Evolutionary conservation across 1,284 basidiomycete genomes (phyloP), one percentile per base, ranked within the genome.

Genomic region (Cryptococcus hybrid): DNA sequence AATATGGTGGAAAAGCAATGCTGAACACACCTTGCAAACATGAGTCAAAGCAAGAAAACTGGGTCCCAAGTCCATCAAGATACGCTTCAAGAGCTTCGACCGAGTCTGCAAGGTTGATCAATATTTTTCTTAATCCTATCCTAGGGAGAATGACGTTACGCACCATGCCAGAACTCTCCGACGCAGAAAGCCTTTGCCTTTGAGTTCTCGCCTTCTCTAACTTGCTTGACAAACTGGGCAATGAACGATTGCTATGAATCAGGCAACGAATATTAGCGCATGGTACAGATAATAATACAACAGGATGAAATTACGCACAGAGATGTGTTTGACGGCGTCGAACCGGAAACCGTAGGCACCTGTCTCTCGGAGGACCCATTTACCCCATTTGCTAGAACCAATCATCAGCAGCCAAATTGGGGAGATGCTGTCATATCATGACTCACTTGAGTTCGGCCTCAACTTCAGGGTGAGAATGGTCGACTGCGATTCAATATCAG

Each of bases 381-480:
- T 75, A 24, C 82, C 83, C 83, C 83, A 85, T 34, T 81, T 74
- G 53, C 80, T 72, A 44, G 9, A 24, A 18, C 9, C 45, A 38
- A 35, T 7, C 7, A 45, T 49, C n/a, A 13, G 24, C 34, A 24
- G 36, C 34, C 13, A n/a, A 5, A 35, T 9, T 4, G n/a, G 35
- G 15, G 9, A 9, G 37, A 18, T 3, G 37, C 35, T 51, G 15
- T 37, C 18, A 6, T 24, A 5, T 18, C 3, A 8, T 5, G 8
- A 59, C 70, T 52, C 57, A 73, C 70, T 67, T 69, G 51, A 77
- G 60, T 44, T 77, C 75, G 36, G 69, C 62, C 37, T 60, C 49
- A 11, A 92, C 92, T 6, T 85, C 87, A 7, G 88, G 89, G 74
- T 96, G 90, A n/a, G 86, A 81, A 76, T 92, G 88, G 74, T 96